These are phyloP conservation scores for Jatropha curcas DNA, from an alignment of 345 rosid species.

Conservation along the genomic window DNA sequence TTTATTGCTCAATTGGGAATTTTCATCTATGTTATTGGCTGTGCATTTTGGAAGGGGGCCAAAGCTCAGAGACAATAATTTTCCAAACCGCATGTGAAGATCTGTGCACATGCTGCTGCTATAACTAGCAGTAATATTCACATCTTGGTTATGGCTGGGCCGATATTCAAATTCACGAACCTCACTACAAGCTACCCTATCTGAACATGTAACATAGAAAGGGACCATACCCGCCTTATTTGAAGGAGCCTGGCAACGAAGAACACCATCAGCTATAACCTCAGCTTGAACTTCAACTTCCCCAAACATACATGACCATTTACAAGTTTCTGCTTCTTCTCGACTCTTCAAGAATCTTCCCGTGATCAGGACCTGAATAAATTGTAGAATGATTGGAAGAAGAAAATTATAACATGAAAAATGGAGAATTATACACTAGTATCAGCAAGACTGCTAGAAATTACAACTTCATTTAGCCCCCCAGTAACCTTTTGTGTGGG, in stretches of 20 bases:
- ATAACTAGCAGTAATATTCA: constrained; percentile 28
- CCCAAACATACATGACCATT: constrained; percentile 98
- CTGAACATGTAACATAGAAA: constrained; percentile 86
- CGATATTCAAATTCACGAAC: constrained; percentile 90
- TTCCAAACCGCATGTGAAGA: constrained; percentile 61
- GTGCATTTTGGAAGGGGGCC: constrained; percentile 19
- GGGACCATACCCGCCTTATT: constrained; percentile 81
- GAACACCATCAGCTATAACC: constrained; percentile 74
- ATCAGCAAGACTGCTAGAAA: constrained; percentile 21
- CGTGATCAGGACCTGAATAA: constrained; percentile 60
- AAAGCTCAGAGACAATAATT: constrained; percentile 54
- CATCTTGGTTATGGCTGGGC: constrained; percentile 31
- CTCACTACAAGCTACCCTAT: constrained; percentile 94
- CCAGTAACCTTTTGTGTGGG: background rate
- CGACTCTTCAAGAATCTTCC: constrained; percentile 68
- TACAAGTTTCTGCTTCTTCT: constrained; percentile 50
- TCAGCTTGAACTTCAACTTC: constrained; percentile 96
- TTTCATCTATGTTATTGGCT: constrained; percentile 29
- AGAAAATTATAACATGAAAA: constrained; percentile 7
- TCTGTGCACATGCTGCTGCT: constrained; percentile 30
- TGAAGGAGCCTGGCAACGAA: constrained; percentile 63
- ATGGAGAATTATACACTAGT: background rate
- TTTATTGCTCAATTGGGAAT: constrained; percentile 54
- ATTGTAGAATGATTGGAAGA: constrained; percentile 16
- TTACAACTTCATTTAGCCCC: background rate